Evolutionary conservation across 257 asterid species (phyloP).

Genomic region (Gentiana dahurica): DNA sequence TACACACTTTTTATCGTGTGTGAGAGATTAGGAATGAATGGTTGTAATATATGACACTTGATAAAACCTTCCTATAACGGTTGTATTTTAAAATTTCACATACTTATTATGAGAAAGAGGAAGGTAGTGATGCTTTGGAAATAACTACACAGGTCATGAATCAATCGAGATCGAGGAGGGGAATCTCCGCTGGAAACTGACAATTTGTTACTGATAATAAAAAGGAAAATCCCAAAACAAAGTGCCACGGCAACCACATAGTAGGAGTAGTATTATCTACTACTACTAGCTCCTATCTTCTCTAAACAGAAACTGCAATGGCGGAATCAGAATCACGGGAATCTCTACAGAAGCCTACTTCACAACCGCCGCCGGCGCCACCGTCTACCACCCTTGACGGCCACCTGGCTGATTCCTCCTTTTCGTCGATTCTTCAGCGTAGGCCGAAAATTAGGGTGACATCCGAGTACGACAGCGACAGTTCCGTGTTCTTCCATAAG

Average conservation of each 20-base stretch:
- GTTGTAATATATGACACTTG: no score
- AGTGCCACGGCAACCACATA: no score
- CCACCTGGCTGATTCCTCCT: neutral
- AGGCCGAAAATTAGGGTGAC: conserved; percentile 79
- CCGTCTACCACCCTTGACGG: conserved; percentile 4
- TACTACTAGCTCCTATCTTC: neutral
- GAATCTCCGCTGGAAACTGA: no score
- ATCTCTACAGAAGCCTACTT: neutral
- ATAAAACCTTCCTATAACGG: no score
- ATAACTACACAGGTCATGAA: no score
- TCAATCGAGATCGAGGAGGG: no score
- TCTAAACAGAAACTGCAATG: conserved; percentile 5
- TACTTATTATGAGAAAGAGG: no score
- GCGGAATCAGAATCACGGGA: conserved; percentile 11
- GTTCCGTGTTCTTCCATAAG: conserved; percentile 61
- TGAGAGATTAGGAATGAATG: no score
- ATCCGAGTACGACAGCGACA: conserved; percentile 85
- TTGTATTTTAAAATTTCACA: no score
- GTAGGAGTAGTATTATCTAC: no score
- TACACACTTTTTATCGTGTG: no score
- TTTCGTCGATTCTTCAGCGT: conserved; percentile 4
- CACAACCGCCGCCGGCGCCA: conserved; percentile 2
- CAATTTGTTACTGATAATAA: neutral
- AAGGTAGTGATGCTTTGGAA: no score
- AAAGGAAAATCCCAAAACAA: neutral